Base-by-base conservation (phyloP, 257 asterid species). In the Agastache rugosa region DNA sequence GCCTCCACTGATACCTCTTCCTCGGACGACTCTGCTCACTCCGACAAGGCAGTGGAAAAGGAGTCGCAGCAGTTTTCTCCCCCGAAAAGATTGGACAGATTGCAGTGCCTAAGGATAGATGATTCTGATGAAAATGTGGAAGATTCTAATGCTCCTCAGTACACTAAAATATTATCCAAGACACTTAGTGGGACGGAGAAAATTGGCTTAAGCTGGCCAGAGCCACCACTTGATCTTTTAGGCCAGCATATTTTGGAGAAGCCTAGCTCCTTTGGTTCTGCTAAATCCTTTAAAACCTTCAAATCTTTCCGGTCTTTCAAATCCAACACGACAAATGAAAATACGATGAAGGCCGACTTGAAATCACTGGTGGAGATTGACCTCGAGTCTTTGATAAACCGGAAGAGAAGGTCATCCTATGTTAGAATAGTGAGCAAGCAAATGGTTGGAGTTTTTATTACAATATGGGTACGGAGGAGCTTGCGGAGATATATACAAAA, bases 121-220 rank as follows among this genome's bases (percentile, higher is more conserved):
- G 88, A 81, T 37, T 15, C 64, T 55, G 81, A 77, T 71, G 92
- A 87, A 55, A 81, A 69, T 71, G 47, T 67, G 6, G 87, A 80
- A 44, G 84, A 80, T 63, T 44, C 79, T 35, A 77, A 58, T 16
- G 14, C 71, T 22, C 16, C 71, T 64, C 89, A 63, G 62, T 73
- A 69, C 71, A 74, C 72, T 74, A 82, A 77, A 8, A 84, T 77
- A 41, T 69, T 92, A 68, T 81, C 89, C 19, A 81, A 77, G 81
- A 71, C 86, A 8, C 75, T 90, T 15, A 85, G 94, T 77, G 93
- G 92, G 65, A 88, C 88, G 23, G 96, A 92, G 63, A 95, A 83
- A 69, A 86, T 95, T 73, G 97, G 97, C 67, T 83, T 91, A 75
- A 83, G 96, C 87, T 92, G 99, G 99, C 99, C 97, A 23, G 99